Evolutionary conservation across 192 early-diverging fungal genomes (phyloP).

Genomic region (Podochytrium sp.): DNA sequence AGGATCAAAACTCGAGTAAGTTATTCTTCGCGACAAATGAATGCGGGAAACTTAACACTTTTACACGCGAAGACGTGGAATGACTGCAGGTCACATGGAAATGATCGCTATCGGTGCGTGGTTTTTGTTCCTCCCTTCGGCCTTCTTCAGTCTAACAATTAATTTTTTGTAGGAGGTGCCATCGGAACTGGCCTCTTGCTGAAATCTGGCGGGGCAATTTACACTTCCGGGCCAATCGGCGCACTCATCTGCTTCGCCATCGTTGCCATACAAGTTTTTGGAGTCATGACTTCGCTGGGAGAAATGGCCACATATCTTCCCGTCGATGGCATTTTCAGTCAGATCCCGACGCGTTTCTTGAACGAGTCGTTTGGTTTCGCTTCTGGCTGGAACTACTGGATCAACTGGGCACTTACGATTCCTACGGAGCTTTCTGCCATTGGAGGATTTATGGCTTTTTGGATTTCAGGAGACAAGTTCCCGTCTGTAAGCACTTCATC

Average conservation of each 20-base stretch:
- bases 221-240: slow-evolving; percentile 69
- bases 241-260: slow-evolving; percentile 66
- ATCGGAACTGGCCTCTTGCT: slow-evolving; percentile 77
- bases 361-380: slow-evolving; percentile 70
- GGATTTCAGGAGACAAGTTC: slow-evolving; percentile 49
- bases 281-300: slow-evolving; percentile 70
- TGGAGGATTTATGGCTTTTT: slow-evolving; percentile 73
- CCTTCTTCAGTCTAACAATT: not conserved
- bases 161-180: not conserved
- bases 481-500: no score
- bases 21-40: no score
- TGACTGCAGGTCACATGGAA: not conserved
- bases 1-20: no score
- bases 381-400: slow-evolving; percentile 41
- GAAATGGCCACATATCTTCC: slow-evolving; percentile 81
- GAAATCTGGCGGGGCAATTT: slow-evolving; percentile 70
- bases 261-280: slow-evolving; percentile 19
- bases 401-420: slow-evolving; percentile 37
- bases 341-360: slow-evolving; percentile 77
- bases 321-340: slow-evolving; percentile 78
- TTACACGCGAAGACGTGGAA: no score
- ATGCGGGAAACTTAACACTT: no score
- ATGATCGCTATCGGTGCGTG: not conserved
- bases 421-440: slow-evolving; percentile 76
- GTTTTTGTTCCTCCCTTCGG: not conserved